These are phyloP conservation scores for Nothophytophthora sp. DNA, from an alignment of 352 stramenopile genomes.

Conservation along the genomic window DNA sequence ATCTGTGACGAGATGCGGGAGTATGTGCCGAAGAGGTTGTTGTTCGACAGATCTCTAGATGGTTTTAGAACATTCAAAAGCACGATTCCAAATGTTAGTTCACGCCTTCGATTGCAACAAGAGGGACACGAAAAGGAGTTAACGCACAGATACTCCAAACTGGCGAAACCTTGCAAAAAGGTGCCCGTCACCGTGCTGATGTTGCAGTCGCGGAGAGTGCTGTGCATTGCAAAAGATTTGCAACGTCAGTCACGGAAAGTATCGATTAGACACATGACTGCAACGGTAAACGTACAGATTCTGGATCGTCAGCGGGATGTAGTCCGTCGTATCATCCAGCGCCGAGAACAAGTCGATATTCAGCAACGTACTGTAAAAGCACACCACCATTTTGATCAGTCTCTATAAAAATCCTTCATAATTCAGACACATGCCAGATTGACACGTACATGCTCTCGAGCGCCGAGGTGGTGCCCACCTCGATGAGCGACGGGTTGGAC, in stretches of 20 bases:
- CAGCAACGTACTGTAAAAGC: conserved; percentile 28
- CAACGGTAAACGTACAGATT: conserved; percentile 46
- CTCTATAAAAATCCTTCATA: not conserved
- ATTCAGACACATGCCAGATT: not conserved
- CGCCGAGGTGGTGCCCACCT: conserved; percentile 31
- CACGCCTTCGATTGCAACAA: too few species aligned
- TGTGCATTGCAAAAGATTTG: conserved; percentile 6
- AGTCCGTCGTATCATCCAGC: conserved; percentile 35
- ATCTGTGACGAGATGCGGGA: conserved; percentile 47
- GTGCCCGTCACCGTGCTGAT: conserved; percentile 39
- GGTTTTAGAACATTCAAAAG: too few species aligned
- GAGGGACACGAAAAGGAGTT: too few species aligned
- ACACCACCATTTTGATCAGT: too few species aligned
- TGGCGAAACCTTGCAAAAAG: conserved; percentile 46
- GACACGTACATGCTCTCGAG: conserved; percentile 44
- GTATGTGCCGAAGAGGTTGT: conserved; percentile 46
- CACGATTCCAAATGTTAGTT: too few species aligned
- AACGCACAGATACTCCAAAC: conserved; percentile 43
- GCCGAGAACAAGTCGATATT: conserved; percentile 42
- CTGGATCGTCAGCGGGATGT: conserved; percentile 42
- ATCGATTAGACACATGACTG: too few species aligned
- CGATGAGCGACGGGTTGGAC: conserved; percentile 36
- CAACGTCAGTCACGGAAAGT: too few species aligned
- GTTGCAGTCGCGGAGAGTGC: conserved; percentile 40
- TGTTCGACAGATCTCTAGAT: conserved; percentile 50